phyloP scores from a whole-genome alignment of 352 stramenopile species.

The Plasmopara muralis region DNA sequence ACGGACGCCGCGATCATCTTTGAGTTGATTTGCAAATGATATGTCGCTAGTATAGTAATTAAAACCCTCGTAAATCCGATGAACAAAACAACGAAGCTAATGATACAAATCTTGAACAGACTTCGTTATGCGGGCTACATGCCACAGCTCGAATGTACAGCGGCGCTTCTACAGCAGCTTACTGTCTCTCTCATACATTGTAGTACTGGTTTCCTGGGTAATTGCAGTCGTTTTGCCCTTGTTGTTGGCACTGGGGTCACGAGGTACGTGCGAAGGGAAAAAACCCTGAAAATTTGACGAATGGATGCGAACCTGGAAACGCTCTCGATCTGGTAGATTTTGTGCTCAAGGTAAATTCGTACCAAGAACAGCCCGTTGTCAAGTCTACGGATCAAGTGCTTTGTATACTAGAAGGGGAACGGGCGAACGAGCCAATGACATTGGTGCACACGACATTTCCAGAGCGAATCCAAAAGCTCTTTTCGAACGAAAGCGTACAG shows the following conservation, averaged over 20 bases:
- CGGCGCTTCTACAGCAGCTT: constrained; percentile 53
- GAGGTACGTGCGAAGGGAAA: constrained; percentile 22
- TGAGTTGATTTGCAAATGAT: not conserved
- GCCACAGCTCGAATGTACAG: constrained; percentile 41
- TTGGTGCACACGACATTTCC: too few species aligned
- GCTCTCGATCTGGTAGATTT: constrained; percentile 33
- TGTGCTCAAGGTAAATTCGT: constrained; percentile 50
- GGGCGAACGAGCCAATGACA: too few species aligned
- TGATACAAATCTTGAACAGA: too few species aligned
- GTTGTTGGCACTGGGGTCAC: constrained; percentile 46
- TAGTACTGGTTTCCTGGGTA: constrained; percentile 34
- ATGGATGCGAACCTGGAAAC: constrained; percentile 8
- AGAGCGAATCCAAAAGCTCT: too few species aligned
- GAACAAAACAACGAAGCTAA: too few species aligned
- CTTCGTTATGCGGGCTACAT: constrained; percentile 37
- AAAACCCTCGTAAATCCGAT: too few species aligned
- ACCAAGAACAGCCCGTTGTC: constrained; percentile 56
- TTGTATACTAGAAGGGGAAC: not conserved
- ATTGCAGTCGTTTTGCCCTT: constrained; percentile 45
- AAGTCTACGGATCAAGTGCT: constrained; percentile 56
- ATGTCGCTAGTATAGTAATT: too few species aligned
- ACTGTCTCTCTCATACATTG: constrained; percentile 47
- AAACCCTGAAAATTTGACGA: constrained; percentile 1
- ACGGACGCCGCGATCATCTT: constrained; percentile 70
- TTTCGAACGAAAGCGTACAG: too few species aligned